These are phyloP conservation scores for Terfezia boudieri DNA, from an alignment of 495 filamentous ascomycete species.

Conservation along the genomic window DNA sequence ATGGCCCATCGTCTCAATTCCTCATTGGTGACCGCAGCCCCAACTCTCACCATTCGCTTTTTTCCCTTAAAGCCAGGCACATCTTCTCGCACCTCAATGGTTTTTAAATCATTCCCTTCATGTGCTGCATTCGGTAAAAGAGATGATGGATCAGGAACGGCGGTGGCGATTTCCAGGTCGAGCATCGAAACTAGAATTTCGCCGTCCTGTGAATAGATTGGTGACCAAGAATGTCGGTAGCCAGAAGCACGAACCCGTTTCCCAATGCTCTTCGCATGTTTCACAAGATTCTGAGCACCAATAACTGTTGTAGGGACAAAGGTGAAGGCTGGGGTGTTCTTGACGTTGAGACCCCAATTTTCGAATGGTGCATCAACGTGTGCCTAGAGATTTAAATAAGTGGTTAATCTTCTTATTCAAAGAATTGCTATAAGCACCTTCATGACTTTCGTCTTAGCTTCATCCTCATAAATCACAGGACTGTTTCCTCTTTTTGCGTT, in stretches of 20 bases:
- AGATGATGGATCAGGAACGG: constrained; percentile 25
- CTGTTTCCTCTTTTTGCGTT: constrained; percentile 8
- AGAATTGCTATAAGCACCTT: constrained; percentile 1
- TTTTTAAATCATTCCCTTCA: constrained; percentile 24
- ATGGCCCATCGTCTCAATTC: constrained; percentile 28
- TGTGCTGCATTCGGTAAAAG: constrained; percentile 18
- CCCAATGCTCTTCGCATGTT: constrained; percentile 21
- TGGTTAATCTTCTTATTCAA: neutral
- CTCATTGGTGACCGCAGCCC: constrained; percentile 28
- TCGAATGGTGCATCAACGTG: constrained; percentile 18
- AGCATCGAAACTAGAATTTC: constrained; percentile 32
- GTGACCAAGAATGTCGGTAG: constrained; percentile 29
- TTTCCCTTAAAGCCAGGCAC: constrained; percentile 4
- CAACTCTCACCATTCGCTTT: constrained; percentile 22
- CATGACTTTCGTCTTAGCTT: constrained; percentile 6
- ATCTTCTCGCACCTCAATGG: constrained; percentile 16
- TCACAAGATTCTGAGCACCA: constrained; percentile 27
- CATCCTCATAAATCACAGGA: constrained; percentile 12
- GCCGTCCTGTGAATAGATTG: constrained; percentile 20
- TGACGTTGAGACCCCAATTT: constrained; percentile 29
- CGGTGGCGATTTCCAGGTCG: constrained; percentile 22
- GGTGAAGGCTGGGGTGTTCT: constrained; percentile 26
- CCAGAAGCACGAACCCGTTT: constrained; percentile 27
- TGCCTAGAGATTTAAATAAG: neutral
- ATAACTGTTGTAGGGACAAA: constrained; percentile 27